Conservation (phyloP, 345 rosid species). For the Moricandia arvensis region DNA sequence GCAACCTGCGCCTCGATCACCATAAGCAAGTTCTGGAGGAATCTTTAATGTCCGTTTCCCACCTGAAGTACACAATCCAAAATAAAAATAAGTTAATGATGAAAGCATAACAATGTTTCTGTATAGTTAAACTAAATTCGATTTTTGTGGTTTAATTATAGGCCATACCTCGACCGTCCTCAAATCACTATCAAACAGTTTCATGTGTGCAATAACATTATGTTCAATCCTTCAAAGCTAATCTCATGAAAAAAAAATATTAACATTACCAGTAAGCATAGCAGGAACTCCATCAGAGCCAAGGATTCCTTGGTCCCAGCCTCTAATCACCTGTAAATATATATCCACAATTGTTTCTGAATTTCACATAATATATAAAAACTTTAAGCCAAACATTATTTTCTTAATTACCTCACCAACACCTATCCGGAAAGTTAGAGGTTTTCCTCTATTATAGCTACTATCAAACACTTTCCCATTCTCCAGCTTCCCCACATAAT, state of each 20-base stretch:
- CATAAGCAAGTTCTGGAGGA: constrained; percentile 83
- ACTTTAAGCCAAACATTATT: background rate
- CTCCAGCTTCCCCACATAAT: constrained; percentile 84
- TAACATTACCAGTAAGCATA: constrained; percentile 72
- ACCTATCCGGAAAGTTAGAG: constrained; percentile 72
- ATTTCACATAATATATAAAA: background rate
- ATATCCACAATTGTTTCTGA: background rate
- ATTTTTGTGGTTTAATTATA: background rate
- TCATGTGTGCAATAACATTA: background rate
- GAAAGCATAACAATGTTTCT: background rate
- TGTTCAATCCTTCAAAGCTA: background rate
- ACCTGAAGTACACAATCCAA: constrained; percentile 37
- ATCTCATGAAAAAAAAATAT: background rate
- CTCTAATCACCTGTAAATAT: constrained; percentile 64
- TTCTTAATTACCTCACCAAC: constrained; percentile 75
- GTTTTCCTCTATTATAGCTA: constrained; percentile 88
- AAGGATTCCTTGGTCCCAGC: constrained; percentile 88
- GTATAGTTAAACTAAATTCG: background rate
- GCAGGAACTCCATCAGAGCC: constrained; percentile 90
- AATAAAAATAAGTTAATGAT: background rate
- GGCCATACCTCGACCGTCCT: background rate
- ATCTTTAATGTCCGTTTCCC: constrained; percentile 69
- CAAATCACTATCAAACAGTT: background rate
- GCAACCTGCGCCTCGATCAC: constrained; percentile 92
- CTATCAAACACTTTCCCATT: constrained; percentile 86